A percentile compares a stretch with the other conserved stretches of the same genome.
Evolutionary conservation across 2,329 filamentous ascomycete genomes (phyloP).

Genomic region (Paradendryphiella salina): DNA sequence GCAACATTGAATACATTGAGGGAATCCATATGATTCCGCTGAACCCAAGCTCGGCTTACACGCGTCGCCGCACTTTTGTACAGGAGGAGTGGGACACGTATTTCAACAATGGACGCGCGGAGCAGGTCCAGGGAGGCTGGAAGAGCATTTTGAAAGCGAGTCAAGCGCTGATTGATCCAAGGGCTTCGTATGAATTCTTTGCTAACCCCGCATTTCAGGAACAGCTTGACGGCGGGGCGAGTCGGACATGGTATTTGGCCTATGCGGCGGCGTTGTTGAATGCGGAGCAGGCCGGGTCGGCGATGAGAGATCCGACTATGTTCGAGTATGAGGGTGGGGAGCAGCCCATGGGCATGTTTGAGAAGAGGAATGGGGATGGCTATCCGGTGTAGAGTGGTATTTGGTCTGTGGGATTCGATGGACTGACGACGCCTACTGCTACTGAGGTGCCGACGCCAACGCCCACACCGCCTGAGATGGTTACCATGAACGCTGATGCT

Average conservation of each 20-base stretch:
- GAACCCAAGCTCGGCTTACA: conserved; percentile 70
- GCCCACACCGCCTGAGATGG: neutral
- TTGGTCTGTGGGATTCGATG: too few species aligned
- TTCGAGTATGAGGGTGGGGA: neutral
- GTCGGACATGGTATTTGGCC: conserved; percentile 47
- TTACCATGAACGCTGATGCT: neutral
- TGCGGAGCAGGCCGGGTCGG: neutral
- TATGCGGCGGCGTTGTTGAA: conserved; percentile 40
- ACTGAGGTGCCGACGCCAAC: neutral
- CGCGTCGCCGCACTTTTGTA: conserved; percentile 73
- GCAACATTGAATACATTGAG: conserved; percentile 66
- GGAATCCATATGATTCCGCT: conserved; percentile 84
- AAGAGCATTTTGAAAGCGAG: conserved; percentile 83
- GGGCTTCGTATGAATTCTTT: conserved; percentile 75
- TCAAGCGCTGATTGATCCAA: conserved; percentile 74
- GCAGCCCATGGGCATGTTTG: neutral
- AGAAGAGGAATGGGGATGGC: neutral
- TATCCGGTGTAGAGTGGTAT: too few species aligned
- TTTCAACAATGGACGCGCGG: conserved; percentile 70
- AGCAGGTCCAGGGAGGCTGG: conserved; percentile 75
- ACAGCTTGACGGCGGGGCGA: conserved; percentile 79
- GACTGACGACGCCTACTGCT: neutral
- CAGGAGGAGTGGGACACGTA: conserved; percentile 68
- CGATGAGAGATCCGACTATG: too few species aligned
- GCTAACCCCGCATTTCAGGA: conserved; percentile 65